Evolutionary conservation across 2,329 filamentous ascomycete species (phyloP).

Genomic region (Botrytis medusae): DNA sequence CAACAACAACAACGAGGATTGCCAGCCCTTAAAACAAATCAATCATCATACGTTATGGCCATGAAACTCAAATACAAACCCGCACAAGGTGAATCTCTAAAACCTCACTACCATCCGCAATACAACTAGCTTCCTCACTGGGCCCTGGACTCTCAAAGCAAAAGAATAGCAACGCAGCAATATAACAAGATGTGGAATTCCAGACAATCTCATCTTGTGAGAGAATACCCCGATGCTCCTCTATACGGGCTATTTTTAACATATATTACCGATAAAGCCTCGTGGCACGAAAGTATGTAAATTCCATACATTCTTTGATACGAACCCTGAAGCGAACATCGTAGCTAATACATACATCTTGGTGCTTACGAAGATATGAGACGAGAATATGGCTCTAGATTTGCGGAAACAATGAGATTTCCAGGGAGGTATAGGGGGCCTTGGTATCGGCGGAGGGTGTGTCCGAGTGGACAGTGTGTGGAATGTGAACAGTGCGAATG

Average conservation of each 20-base stretch:
- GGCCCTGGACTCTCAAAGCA: neutral
- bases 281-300: neutral
- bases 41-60: neutral
- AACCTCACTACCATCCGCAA: neutral
- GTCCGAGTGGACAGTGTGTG: neutral
- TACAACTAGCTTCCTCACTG: neutral
- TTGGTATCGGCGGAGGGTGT: neutral
- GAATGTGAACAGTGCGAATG: neutral
- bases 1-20: accelerated
- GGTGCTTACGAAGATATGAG: neutral
- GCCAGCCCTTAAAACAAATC: neutral
- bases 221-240: neutral
- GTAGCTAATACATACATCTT: neutral
- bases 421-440: neutral
- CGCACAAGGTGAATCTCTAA: too few relatives aligned
- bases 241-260: neutral
- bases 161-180: neutral
- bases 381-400: neutral
- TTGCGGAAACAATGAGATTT: neutral
- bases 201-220: too few relatives aligned
- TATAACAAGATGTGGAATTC: neutral
- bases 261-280: neutral
- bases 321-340: neutral
- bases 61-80: neutral
- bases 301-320: neutral